A percentile compares a stretch with the other conserved stretches of the same genome.
These are phyloP conservation scores for Chloranthus sessilifolius DNA, from an alignment of 164 flowering plant genomes.

Conservation along the genomic window DNA sequence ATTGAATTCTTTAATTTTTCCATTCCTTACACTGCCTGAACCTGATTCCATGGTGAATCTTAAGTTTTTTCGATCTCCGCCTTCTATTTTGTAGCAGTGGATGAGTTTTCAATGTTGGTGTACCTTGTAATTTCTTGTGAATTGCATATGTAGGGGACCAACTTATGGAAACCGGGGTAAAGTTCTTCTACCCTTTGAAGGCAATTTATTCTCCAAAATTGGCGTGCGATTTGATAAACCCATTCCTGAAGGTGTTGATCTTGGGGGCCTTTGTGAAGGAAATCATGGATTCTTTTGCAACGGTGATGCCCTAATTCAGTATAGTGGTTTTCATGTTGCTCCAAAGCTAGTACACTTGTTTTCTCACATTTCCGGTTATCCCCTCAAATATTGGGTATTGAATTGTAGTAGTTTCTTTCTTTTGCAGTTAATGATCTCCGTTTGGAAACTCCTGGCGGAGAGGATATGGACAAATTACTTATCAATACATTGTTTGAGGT, in stretches of 20 bases:
- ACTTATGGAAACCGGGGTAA: slow-evolving; percentile 62
- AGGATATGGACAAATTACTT: slow-evolving; percentile 66
- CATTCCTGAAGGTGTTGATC: slow-evolving; percentile 79
- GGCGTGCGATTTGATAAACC: slow-evolving; percentile 84
- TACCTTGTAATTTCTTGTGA: slow-evolving; percentile 1
- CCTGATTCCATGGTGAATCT: background rate
- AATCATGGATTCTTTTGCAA: slow-evolving; percentile 83
- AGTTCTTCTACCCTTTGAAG: slow-evolving; percentile 71
- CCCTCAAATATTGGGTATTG: background rate
- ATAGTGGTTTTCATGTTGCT: background rate
- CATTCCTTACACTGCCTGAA: too few relatives aligned
- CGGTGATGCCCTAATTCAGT: slow-evolving; percentile 33
- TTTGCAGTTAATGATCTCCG: slow-evolving; percentile 65
- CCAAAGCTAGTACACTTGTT: background rate
- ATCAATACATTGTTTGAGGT: slow-evolving; percentile 84
- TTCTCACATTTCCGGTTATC: background rate
- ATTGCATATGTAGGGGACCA: slow-evolving; percentile 55
- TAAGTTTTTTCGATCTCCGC: background rate
- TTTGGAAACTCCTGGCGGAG: slow-evolving; percentile 47
- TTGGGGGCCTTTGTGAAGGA: slow-evolving; percentile 67
- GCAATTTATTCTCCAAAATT: slow-evolving; percentile 65
- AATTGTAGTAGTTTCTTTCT: slow-evolving; percentile 8
- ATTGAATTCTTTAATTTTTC: too few relatives aligned
- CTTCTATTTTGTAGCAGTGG: background rate
- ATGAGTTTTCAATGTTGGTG: background rate